Evolutionary conservation across 2,329 filamentous ascomycete genomes (phyloP).

Genomic region (Botrytis byssoidea): DNA sequence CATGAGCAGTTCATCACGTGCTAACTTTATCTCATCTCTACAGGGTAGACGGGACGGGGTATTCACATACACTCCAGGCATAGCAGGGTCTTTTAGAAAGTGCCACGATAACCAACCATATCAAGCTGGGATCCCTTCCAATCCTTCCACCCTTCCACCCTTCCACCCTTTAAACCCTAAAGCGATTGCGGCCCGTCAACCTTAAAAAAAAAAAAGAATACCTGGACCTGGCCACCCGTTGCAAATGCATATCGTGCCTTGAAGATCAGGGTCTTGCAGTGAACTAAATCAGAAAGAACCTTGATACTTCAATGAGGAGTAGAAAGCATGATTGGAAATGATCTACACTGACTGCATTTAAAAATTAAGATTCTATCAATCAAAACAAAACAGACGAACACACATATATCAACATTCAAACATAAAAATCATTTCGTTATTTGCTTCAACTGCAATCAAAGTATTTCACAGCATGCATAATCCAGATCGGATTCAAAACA

Average conservation of each 20-base stretch:
- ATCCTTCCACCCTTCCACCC: not conserved
- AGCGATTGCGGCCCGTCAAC: not conserved
- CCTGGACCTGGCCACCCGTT: not conserved
- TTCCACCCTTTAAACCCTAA: not conserved
- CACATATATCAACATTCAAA: not conserved
- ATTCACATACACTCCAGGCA: not conserved
- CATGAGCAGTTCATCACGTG: not conserved
- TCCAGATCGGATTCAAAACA: not conserved
- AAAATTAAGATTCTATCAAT: not conserved
- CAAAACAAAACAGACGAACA: not conserved
- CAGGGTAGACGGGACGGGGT: not conserved
- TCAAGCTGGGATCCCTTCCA: not conserved
- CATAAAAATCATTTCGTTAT: not conserved
- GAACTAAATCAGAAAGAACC: not conserved
- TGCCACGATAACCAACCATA: not conserved
- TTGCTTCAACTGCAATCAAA: not conserved
- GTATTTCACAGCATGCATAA: not conserved
- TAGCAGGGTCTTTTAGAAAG: not conserved
- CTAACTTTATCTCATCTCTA: not conserved
- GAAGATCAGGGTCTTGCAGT: slow-evolving; percentile 8
- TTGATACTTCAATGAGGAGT: not conserved
- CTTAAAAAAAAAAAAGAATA: not conserved
- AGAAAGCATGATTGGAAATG: not conserved
- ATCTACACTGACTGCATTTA: not conserved
- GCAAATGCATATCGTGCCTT: not conserved